Percentiles rank a stretch among this genome's conserved stretches.
These are phyloP conservation scores for Parietaria judaica DNA, from an alignment of 306 rosid species.

Conservation along the genomic window DNA sequence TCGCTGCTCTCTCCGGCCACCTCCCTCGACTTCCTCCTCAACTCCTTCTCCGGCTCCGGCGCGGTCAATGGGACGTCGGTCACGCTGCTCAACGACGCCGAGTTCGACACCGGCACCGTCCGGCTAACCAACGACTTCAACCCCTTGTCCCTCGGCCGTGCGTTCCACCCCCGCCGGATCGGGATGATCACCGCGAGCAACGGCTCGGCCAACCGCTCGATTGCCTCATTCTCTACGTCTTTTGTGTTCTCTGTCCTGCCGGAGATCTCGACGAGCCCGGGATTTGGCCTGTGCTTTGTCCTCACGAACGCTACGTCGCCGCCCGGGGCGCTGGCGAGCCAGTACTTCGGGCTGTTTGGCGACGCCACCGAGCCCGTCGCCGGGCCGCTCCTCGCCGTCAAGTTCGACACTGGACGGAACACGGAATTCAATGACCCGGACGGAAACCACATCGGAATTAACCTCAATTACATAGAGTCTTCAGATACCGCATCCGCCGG, in stretches of 20 bases:
- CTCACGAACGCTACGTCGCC: conserved; percentile 63
- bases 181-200: conserved; percentile 3
- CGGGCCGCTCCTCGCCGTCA: conserved; percentile 68
- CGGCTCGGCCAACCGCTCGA: neutral
- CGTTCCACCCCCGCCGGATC: conserved; percentile 40
- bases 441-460: conserved; percentile 74
- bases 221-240: conserved; percentile 69
- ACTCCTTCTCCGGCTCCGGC: conserved; percentile 42
- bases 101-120: conserved; percentile 39
- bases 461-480: conserved; percentile 51
- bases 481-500: conserved; percentile 17
- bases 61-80: conserved; percentile 36
- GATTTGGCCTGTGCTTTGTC: conserved; percentile 75
- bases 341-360: conserved; percentile 77
- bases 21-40: conserved; percentile 49
- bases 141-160: conserved; percentile 52
- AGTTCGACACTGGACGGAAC: conserved; percentile 75
- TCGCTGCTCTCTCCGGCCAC: conserved; percentile 10
- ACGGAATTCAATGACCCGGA: conserved; percentile 69
- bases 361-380: conserved; percentile 30
- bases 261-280: conserved; percentile 49
- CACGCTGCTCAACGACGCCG: conserved; percentile 56
- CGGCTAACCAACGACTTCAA: conserved; percentile 73
- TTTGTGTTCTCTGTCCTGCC: conserved; percentile 75
- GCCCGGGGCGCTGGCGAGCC: conserved; percentile 63